Evolutionary conservation across 768 basidiomycete genomes (phyloP).

Genomic region (Dioszegia aurantiaca): DNA sequence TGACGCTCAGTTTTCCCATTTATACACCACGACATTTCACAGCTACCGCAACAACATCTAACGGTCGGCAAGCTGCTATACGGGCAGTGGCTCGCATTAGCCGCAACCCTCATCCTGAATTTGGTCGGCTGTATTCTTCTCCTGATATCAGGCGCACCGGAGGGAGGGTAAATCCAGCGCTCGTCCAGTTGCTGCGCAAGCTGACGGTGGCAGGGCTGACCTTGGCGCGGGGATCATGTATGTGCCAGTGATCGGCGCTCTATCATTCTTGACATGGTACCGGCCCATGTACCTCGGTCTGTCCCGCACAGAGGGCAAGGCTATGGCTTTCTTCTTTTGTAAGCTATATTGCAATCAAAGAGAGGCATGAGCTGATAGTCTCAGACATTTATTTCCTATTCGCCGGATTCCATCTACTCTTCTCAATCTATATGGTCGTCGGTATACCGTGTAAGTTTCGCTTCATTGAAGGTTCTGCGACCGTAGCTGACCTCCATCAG

Average conservation of each 20-base stretch:
- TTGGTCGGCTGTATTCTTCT: constrained; percentile 85
- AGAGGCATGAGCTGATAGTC: not conserved
- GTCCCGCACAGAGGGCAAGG: constrained; percentile 69
- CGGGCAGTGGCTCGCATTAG: constrained; percentile 88
- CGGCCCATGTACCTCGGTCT: constrained; percentile 96
- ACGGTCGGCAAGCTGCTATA: constrained; percentile 79
- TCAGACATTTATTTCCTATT: constrained; percentile 96
- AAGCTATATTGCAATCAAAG: constrained; percentile 4
- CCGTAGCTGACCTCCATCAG: constrained; percentile 22
- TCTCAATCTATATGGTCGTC: constrained; percentile 90
- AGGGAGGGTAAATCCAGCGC: constrained; percentile 54
- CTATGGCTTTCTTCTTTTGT: constrained; percentile 52
- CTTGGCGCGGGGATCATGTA: constrained; percentile 56
- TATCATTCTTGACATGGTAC: constrained; percentile 93
- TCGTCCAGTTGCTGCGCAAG: not conserved
- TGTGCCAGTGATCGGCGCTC: constrained; percentile 68
- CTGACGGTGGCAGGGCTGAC: constrained; percentile 41
- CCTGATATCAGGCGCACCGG: constrained; percentile 69
- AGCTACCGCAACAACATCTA: constrained; percentile 64
- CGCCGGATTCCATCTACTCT: constrained; percentile 87
- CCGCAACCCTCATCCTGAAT: constrained; percentile 78
- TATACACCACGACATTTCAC: constrained; percentile 81
- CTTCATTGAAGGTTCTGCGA: not conserved
- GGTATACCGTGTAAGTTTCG: constrained; percentile 66
- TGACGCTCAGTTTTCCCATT: constrained; percentile 73